Conservation (phyloP, 1,284 basidiomycete genomes). For the Tilletia walkeri region DNA sequence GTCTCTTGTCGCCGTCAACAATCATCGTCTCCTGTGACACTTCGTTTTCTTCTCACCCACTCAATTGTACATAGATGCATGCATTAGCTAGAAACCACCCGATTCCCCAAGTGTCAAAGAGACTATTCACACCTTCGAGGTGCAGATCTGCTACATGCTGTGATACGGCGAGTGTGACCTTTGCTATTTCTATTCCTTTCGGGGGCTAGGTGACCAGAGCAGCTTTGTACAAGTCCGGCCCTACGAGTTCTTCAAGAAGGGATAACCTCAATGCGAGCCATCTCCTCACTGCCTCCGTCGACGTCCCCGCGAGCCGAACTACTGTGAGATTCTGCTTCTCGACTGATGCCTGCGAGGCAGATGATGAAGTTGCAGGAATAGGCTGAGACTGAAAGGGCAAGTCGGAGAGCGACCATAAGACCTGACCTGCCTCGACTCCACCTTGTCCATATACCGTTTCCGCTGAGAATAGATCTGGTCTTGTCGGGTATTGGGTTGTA, state of each 20-base stretch:
- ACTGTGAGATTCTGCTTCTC: not conserved
- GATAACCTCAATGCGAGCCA: constrained; percentile 2
- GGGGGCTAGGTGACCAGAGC: not conserved
- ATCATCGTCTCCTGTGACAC: too few relatives aligned
- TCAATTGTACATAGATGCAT: too few relatives aligned
- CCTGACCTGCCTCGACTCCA: not conserved
- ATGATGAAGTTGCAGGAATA: not conserved
- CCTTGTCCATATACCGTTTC: not conserved
- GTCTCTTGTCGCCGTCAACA: too few relatives aligned
- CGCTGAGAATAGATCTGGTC: not conserved
- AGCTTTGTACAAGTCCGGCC: constrained; percentile 15
- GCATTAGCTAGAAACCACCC: too few relatives aligned
- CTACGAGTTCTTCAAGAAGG: not conserved
- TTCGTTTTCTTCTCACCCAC: too few relatives aligned
- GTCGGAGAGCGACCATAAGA: constrained; percentile 13
- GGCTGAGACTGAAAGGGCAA: not conserved
- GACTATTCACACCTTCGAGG: too few relatives aligned
- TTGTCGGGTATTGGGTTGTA: not conserved
- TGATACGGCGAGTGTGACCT: too few relatives aligned
- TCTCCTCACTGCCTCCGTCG: not conserved
- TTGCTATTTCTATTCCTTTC: too few relatives aligned
- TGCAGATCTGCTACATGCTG: too few relatives aligned
- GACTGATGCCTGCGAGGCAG: not conserved
- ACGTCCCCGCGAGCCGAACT: not conserved
- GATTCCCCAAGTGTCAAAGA: too few relatives aligned